A percentile compares a stretch with the other conserved stretches of the same genome.
phyloP scores from a whole-genome alignment of 2,329 filamentous ascomycete genomes.

The Samsoniella hepiali region DNA sequence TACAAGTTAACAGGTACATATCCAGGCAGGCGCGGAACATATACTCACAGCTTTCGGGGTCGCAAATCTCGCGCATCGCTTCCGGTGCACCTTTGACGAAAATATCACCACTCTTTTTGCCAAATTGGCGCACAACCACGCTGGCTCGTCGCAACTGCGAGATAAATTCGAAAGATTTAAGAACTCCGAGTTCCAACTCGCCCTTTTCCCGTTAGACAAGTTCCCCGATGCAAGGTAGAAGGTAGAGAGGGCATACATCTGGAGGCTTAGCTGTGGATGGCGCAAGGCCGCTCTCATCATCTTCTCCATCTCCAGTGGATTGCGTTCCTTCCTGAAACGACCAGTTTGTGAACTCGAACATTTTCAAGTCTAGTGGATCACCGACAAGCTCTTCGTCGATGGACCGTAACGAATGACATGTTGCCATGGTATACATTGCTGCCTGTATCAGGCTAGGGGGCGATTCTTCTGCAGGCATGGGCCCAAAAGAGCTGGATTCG shows the following conservation, averaged over 20 bases:
- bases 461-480: slow-evolving; percentile 29
- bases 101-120: slow-evolving; percentile 76
- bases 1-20: slow-evolving; percentile 20
- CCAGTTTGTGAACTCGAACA: slow-evolving; percentile 98
- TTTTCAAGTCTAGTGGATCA: slow-evolving; percentile 92
- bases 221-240: not conserved
- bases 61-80: slow-evolving; percentile 92
- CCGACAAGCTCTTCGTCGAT: slow-evolving; percentile 88
- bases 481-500: slow-evolving; percentile 58
- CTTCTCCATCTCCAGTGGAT: slow-evolving; percentile 58
- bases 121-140: slow-evolving; percentile 86
- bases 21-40: not conserved
- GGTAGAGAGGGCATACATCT: slow-evolving; percentile 40
- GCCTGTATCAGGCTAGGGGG: slow-evolving; percentile 46
- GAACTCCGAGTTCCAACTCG: slow-evolving; percentile 79
- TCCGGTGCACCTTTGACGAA: slow-evolving; percentile 97
- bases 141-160: slow-evolving; percentile 89
- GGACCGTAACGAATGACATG: slow-evolving; percentile 84
- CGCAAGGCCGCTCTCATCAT: slow-evolving; percentile 71
- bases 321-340: slow-evolving; percentile 84
- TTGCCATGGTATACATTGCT: slow-evolving; percentile 91
- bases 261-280: slow-evolving; percentile 90
- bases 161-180: slow-evolving; percentile 92
- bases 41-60: slow-evolving; percentile 68
- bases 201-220: slow-evolving; percentile 32